Evolutionary conservation across 2,329 filamentous ascomycete species (phyloP).

Genomic region (Westerdykella ornata): DNA sequence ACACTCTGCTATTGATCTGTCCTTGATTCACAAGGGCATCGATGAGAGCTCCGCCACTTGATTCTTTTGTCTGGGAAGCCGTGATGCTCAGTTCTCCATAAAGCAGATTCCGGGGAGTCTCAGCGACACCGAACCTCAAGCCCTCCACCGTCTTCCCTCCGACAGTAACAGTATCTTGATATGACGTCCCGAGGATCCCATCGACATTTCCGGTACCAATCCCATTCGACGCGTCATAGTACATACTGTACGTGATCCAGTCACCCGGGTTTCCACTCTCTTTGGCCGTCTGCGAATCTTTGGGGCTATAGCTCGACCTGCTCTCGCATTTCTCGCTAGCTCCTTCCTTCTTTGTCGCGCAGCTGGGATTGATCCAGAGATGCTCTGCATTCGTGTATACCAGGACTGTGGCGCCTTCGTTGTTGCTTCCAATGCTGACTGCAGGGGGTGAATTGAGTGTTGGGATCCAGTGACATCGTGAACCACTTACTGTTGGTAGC

Average conservation of each 20-base stretch:
- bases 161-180: background rate
- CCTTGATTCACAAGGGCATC: background rate
- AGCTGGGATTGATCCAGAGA: conserved; percentile 2
- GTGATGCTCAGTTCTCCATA: conserved; percentile 1
- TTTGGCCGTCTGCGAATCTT: too few relatives aligned
- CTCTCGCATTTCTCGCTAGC: too few relatives aligned
- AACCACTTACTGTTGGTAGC: conserved; percentile 1
- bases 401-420: background rate
- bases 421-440: conserved; percentile 3
- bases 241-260: too few relatives aligned
- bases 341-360: background rate
- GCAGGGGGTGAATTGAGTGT: background rate
- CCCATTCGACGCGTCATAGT: too few relatives aligned
- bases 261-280: too few relatives aligned
- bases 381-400: background rate
- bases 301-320: too few relatives aligned
- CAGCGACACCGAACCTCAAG: conserved; percentile 1
- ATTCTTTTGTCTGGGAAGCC: background rate
- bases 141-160: background rate
- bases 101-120: conserved; percentile 1
- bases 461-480: too few relatives aligned
- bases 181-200: too few relatives aligned
- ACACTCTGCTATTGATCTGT: background rate
- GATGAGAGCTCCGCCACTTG: background rate
- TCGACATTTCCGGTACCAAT: too few relatives aligned